A percentile compares a stretch with the other conserved stretches of the same genome.
These are phyloP conservation scores for Coemansia sp. DNA, from an alignment of 192 early-diverging fungal genomes.

Conservation along the genomic window DNA sequence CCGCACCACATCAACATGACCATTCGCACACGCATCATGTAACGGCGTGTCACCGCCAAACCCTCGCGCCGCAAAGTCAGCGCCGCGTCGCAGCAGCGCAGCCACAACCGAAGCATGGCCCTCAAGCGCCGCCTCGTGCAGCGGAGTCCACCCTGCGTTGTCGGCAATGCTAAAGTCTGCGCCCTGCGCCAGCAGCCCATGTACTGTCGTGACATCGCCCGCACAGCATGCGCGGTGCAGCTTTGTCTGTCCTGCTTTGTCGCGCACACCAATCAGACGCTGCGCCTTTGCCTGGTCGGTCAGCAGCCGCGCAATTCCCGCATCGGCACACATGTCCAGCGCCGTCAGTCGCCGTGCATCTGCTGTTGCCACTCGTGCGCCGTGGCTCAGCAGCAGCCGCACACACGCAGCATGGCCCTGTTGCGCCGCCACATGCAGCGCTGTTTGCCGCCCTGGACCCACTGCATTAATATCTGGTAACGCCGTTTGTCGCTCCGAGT, in stretches of 20 bases:
- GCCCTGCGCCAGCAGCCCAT: slow-evolving; percentile 58
- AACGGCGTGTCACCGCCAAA: slow-evolving; percentile 63
- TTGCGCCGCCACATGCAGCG: slow-evolving; percentile 39
- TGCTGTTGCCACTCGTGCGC: slow-evolving; percentile 25
- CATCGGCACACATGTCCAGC: slow-evolving; percentile 46
- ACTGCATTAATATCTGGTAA: slow-evolving; percentile 40
- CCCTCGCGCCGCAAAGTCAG: slow-evolving; percentile 60
- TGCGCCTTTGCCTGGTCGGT: slow-evolving; percentile 42
- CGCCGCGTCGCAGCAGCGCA: slow-evolving; percentile 57
- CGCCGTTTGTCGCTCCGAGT: not conserved
- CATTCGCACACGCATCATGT: slow-evolving; percentile 66
- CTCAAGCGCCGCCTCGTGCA: slow-evolving; percentile 66
- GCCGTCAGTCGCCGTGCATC: slow-evolving; percentile 45
- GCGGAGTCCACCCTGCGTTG: slow-evolving; percentile 64
- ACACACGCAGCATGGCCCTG: slow-evolving; percentile 29
- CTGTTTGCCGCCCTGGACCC: slow-evolving; percentile 31
- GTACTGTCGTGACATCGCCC: slow-evolving; percentile 55
- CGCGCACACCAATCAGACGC: slow-evolving; percentile 34
- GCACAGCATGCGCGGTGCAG: slow-evolving; percentile 62
- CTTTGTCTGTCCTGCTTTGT: slow-evolving; percentile 66
- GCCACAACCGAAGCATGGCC: slow-evolving; percentile 46
- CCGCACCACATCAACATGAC: slow-evolving; percentile 43
- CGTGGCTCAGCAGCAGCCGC: slow-evolving; percentile 38
- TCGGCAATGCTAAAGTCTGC: slow-evolving; percentile 68
- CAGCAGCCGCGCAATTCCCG: slow-evolving; percentile 40